A percentile compares a stretch with the other conserved stretches of the same genome.
Conservation (phyloP, 805 yeast species). For the Torulaspora microellipsoides region DNA sequence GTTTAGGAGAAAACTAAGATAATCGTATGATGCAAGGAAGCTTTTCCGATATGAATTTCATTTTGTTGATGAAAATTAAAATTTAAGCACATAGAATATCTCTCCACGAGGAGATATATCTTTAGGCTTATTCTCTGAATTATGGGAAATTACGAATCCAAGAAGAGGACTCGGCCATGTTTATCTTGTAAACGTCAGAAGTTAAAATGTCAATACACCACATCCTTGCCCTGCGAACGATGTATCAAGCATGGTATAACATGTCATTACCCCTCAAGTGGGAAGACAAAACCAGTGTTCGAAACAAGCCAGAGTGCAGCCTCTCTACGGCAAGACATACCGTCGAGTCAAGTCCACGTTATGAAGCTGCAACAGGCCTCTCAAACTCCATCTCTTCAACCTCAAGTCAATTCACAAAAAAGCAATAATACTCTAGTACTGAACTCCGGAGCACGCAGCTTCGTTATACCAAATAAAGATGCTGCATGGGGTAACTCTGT, state of each 20-base stretch:
- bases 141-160: slow-evolving; percentile 18
- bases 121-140: not conserved
- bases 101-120: too few species aligned
- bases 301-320: too few species aligned
- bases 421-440: not conserved
- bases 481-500: slow-evolving; percentile 15
- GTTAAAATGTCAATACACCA: slow-evolving; percentile 53
- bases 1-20: too few species aligned
- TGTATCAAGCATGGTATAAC: slow-evolving; percentile 49
- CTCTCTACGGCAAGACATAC: too few species aligned
- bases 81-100: too few species aligned
- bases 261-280: slow-evolving; percentile 47
- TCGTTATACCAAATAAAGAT: not conserved
- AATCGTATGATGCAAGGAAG: too few species aligned
- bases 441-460: not conserved
- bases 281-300: not conserved
- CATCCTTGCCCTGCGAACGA: slow-evolving; percentile 50
- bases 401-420: not conserved
- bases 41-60: too few species aligned
- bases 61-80: too few species aligned
- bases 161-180: slow-evolving; percentile 50
- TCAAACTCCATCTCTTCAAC: not conserved
- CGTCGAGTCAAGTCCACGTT: too few species aligned
- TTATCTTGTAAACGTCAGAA: slow-evolving; percentile 57
- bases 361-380: not conserved